Evolutionary conservation across 768 basidiomycete genomes (phyloP), one percentile per base, ranked within the genome.

Genomic region (Naganishia vaughanmartiniae): DNA sequence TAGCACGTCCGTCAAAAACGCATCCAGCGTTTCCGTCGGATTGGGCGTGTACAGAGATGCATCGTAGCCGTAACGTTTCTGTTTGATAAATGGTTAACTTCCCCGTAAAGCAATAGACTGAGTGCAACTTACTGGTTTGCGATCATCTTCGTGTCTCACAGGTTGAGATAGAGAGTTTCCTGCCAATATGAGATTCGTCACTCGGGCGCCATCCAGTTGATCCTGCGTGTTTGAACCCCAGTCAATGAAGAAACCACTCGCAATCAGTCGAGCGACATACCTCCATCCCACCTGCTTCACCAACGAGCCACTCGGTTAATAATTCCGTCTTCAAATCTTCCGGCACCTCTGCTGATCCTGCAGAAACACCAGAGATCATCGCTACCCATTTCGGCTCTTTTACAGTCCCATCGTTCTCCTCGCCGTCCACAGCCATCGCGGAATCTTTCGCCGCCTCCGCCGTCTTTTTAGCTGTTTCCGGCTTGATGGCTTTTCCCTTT

Each of bases 241-340:
- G 12, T 55, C 60, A 46, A 26, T 17, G 11, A 58, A 0, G 28
- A 1, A 28, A 42, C 42, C 10, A 15, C 14, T 42, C 2, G 42
- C 28, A 28, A 46, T 7, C 17, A 12, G 3, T 28, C 65, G 4
- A 46, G 4, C n/a, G 24, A 39, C 79, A 74, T 70, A 83, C 83
- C 63, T 86, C 84, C 0, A 82, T 76, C 0, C 87, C 87, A n/a
- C 91, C 92, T 30, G 83, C 84, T 82, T 98, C 95, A 1, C 92
- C 92, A 0, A 87, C 85, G 46, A 99, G 82, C 82, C 90, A 96
- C 81, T 99, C 96, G 2, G 88, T 85, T n/a, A 99, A 82, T 85
- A 98, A 85, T 74, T 93, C 90, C 63, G 89, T 85, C 73, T 89
- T 88, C 11, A 90, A 86, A 70, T 85, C 85, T 12, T 81, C 79